Conservation (phyloP, 2,329 filamentous ascomycete species). For the Lecanosticta acicola region DNA sequence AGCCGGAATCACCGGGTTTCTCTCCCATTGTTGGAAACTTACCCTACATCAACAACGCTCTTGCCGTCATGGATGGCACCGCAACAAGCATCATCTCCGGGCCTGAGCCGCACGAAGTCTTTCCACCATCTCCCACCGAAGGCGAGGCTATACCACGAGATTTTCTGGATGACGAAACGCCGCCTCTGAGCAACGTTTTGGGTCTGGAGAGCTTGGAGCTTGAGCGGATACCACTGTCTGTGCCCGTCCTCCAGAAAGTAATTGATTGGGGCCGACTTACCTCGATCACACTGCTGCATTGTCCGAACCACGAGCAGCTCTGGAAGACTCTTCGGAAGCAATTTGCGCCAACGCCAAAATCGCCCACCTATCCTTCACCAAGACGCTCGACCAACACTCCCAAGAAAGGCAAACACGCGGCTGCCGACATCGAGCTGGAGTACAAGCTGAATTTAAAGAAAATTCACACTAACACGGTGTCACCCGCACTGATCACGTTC, state of each 20-base stretch:
- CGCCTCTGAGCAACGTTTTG: constrained; percentile 53
- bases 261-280: constrained; percentile 71
- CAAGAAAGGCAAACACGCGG: constrained; percentile 21
- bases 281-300: constrained; percentile 67
- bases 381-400: constrained; percentile 28
- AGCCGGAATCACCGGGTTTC: constrained; percentile 7
- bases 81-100: constrained; percentile 3
- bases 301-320: constrained; percentile 64
- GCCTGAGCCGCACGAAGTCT: background rate
- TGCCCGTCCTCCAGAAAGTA: constrained; percentile 62
- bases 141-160: constrained; percentile 10
- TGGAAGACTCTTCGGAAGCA: constrained; percentile 65
- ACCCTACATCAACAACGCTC: background rate
- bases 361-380: constrained; percentile 35
- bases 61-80: background rate
- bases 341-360: constrained; percentile 36
- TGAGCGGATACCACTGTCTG: constrained; percentile 67
- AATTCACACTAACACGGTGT: constrained; percentile 69
- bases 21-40: background rate
- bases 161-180: constrained; percentile 24
- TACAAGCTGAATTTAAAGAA: constrained; percentile 66
- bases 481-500: constrained; percentile 63
- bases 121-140: background rate
- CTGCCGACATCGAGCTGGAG: constrained; percentile 25
- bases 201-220: constrained; percentile 67